Percentiles rank a stretch among this genome's conserved stretches.
Evolutionary conservation across 805 yeast species (phyloP).

Genomic region (Jamesozyma lodderae): DNA sequence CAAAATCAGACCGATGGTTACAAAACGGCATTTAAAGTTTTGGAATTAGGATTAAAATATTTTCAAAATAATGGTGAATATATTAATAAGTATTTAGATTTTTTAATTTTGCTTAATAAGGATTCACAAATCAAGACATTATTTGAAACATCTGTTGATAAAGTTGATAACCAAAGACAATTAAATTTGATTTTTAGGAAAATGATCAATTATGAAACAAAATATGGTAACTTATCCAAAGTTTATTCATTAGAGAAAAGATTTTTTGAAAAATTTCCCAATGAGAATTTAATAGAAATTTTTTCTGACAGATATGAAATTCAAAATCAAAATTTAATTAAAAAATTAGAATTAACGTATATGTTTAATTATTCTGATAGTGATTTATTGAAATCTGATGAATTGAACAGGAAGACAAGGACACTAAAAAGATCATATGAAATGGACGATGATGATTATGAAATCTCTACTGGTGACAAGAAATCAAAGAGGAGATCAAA

Average conservation of each 20-base stretch:
- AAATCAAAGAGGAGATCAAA: slow-evolving; percentile 9
- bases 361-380: slow-evolving; percentile 6
- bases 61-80: slow-evolving; percentile 48
- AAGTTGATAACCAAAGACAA: slow-evolving; percentile 27
- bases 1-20: slow-evolving; percentile 47
- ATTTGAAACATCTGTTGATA: slow-evolving; percentile 67
- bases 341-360: slow-evolving; percentile 31
- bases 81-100: slow-evolving; percentile 60
- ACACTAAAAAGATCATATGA: slow-evolving; percentile 4
- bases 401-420: neutral
- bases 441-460: neutral
- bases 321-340: slow-evolving; percentile 28
- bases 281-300: slow-evolving; percentile 33
- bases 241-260: slow-evolving; percentile 59
- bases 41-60: slow-evolving; percentile 66
- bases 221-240: slow-evolving; percentile 60
- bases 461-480: neutral
- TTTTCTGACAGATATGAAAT: slow-evolving; percentile 33
- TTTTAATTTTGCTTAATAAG: slow-evolving; percentile 57
- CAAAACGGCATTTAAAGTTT: slow-evolving; percentile 63
- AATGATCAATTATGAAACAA: slow-evolving; percentile 60
- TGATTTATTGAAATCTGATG: neutral
- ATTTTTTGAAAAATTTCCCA: slow-evolving; percentile 57
- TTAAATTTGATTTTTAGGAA: slow-evolving; percentile 43
- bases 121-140: slow-evolving; percentile 70